phyloP scores from a whole-genome alignment of 1,139 yeast species.

The Diutina rugosa region DNA sequence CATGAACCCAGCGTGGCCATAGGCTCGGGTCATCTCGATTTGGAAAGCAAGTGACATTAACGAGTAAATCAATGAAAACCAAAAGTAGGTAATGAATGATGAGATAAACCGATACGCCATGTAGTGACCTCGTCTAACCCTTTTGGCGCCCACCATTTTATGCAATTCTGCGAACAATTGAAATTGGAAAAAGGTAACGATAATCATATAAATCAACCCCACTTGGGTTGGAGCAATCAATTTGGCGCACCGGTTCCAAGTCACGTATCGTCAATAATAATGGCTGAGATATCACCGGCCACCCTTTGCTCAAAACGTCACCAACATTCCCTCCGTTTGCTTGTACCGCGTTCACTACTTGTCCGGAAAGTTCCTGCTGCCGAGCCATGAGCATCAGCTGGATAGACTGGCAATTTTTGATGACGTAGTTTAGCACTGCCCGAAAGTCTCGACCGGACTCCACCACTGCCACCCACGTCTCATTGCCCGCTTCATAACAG shows the following conservation, averaged over 20 bases:
- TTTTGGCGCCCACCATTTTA: conserved; percentile 25
- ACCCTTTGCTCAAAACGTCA: not conserved
- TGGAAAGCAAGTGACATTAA: conserved; percentile 50
- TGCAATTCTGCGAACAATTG: conserved; percentile 46
- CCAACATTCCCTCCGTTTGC: not conserved
- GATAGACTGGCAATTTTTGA: conserved; percentile 11
- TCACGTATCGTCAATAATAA: conserved; percentile 25
- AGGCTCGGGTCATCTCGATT: conserved; percentile 36
- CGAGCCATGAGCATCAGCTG: conserved; percentile 11
- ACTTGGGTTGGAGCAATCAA: conserved; percentile 58
- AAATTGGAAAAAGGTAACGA: conserved; percentile 42
- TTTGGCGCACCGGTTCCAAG: conserved; percentile 34
- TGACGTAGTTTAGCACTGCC: conserved; percentile 16
- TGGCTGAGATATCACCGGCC: not conserved
- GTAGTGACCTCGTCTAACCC: conserved; percentile 24
- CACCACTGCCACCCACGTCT: conserved; percentile 15
- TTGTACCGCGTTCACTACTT: not conserved
- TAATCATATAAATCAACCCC: conserved; percentile 63
- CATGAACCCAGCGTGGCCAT: conserved; percentile 50
- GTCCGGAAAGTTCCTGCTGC: conserved; percentile 7
- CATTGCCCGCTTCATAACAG: conserved; percentile 14
- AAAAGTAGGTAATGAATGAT: conserved; percentile 14
- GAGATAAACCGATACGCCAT: conserved; percentile 31
- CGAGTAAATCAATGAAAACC: conserved; percentile 41
- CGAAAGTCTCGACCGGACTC: conserved; percentile 31